Percentiles rank a stretch among this genome's conserved stretches.
phyloP scores from a whole-genome alignment of 2,329 filamentous ascomycete species.

The Pseudopithomyces chartarum region DNA sequence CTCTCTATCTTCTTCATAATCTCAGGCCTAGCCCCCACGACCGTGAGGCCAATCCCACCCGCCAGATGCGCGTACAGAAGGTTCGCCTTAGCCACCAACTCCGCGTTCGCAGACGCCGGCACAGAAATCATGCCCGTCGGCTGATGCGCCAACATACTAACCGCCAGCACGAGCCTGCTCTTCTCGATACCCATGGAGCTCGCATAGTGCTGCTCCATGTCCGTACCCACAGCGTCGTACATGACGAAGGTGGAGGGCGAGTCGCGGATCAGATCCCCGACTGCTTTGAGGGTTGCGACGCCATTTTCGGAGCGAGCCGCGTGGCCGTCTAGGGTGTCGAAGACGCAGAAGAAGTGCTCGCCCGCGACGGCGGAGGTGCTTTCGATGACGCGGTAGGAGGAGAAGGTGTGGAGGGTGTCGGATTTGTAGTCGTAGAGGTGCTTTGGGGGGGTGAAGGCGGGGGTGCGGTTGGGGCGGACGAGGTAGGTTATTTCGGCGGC shows the following conservation, averaged over 20 bases:
- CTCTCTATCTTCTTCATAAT: not conserved
- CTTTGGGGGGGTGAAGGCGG: conserved; percentile 23
- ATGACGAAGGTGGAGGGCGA: conserved; percentile 14
- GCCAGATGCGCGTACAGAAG: conserved; percentile 13
- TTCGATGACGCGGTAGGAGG: conserved; percentile 25
- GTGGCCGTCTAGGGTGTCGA: conserved; percentile 28
- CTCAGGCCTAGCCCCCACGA: not conserved
- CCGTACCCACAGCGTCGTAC: conserved; percentile 22
- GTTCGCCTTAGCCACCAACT: conserved; percentile 16
- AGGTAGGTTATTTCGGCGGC: conserved; percentile 28
- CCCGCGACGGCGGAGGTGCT: conserved; percentile 15
- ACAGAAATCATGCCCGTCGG: conserved; percentile 19
- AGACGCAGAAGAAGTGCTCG: conserved; percentile 20
- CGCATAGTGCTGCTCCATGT: conserved; percentile 24
- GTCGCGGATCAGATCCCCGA: conserved; percentile 22
- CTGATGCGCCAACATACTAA: conserved; percentile 28
- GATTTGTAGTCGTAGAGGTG: conserved; percentile 26
- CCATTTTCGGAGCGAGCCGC: conserved; percentile 26
- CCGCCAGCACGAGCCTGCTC: conserved; percentile 11
- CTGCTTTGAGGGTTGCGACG: conserved; percentile 13
- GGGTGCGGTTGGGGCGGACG: conserved; percentile 24
- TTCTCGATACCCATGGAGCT: conserved; percentile 11
- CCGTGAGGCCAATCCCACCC: not conserved
- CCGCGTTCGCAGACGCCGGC: conserved; percentile 10
- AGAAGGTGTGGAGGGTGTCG: conserved; percentile 18